These are phyloP conservation scores for Blastomyces emzantsi DNA, from an alignment of 2,329 filamentous ascomycete species.

Conservation along the genomic window DNA sequence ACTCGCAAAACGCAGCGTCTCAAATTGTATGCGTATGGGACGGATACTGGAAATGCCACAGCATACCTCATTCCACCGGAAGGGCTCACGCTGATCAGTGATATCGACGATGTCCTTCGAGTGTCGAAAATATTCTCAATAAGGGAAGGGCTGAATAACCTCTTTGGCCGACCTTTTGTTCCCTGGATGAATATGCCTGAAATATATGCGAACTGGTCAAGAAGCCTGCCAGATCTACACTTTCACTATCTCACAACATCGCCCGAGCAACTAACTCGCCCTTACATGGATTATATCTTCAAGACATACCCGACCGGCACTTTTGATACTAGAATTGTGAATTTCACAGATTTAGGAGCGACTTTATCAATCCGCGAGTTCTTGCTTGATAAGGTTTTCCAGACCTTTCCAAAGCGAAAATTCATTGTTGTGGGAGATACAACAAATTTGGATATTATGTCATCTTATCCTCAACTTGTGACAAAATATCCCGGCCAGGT, in stretches of 20 bases:
- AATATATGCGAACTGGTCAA: constrained; percentile 67
- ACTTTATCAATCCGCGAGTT: constrained; percentile 62
- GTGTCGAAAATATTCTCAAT: constrained; percentile 73
- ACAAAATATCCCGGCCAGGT: constrained; percentile 61
- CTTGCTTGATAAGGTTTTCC: constrained; percentile 62
- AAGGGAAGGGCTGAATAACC: constrained; percentile 64
- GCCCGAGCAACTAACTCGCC: constrained; percentile 65
- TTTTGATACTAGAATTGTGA: constrained; percentile 68
- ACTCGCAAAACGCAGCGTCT: constrained; percentile 58
- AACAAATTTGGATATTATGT: constrained; percentile 68
- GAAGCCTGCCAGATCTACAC: constrained; percentile 57
- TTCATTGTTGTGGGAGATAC: constrained; percentile 72
- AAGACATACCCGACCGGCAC: constrained; percentile 66
- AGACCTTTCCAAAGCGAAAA: constrained; percentile 64
- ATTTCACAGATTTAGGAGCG: constrained; percentile 66
- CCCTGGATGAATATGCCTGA: constrained; percentile 73
- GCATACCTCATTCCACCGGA: constrained; percentile 63
- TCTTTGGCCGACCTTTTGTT: constrained; percentile 61
- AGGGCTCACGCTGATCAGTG: constrained; percentile 64
- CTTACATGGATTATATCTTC: constrained; percentile 72
- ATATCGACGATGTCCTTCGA: constrained; percentile 74
- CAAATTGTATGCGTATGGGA: constrained; percentile 58
- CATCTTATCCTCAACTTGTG: constrained; percentile 48
- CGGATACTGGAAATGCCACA: constrained; percentile 57
- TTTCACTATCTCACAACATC: constrained; percentile 79